phyloP scores from a whole-genome alignment of 139 green algal species.

The Chloropicon primus region DNA sequence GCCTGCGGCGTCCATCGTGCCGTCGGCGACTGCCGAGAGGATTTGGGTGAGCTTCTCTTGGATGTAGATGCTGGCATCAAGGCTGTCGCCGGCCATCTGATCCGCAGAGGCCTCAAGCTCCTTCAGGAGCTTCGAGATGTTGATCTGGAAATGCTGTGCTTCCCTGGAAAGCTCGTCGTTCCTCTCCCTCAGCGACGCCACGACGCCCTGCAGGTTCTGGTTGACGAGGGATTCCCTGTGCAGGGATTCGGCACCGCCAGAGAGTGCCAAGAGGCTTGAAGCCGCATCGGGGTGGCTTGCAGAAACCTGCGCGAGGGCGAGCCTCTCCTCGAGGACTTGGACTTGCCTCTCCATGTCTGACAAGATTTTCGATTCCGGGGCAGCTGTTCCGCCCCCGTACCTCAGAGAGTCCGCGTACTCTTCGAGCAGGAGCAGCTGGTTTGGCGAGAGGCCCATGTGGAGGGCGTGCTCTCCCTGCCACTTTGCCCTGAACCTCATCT shows the following conservation, averaged over 20 bases:
- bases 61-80: neutral
- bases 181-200: neutral
- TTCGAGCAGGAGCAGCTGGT: constrained; percentile 54
- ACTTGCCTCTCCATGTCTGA: constrained; percentile 19
- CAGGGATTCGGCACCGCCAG: neutral
- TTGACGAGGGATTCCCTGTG: neutral
- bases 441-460: constrained; percentile 38
- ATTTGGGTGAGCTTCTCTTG: neutral
- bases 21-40: neutral
- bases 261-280: neutral
- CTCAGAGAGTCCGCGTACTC: constrained; percentile 46
- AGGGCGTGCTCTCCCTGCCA: constrained; percentile 48
- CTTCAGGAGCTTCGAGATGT: neutral
- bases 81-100: neutral
- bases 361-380: constrained; percentile 20
- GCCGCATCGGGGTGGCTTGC: neutral
- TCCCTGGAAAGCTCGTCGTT: neutral
- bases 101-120: neutral
- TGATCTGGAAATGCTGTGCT: neutral
- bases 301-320: constrained; percentile 3
- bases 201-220: neutral
- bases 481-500: constrained; percentile 64
- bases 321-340: constrained; percentile 29
- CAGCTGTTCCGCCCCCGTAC: constrained; percentile 13
- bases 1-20: too few relatives aligned